These are phyloP conservation scores for Mentha longifolia DNA, from an alignment of 257 asterid species.

Conservation along the genomic window DNA sequence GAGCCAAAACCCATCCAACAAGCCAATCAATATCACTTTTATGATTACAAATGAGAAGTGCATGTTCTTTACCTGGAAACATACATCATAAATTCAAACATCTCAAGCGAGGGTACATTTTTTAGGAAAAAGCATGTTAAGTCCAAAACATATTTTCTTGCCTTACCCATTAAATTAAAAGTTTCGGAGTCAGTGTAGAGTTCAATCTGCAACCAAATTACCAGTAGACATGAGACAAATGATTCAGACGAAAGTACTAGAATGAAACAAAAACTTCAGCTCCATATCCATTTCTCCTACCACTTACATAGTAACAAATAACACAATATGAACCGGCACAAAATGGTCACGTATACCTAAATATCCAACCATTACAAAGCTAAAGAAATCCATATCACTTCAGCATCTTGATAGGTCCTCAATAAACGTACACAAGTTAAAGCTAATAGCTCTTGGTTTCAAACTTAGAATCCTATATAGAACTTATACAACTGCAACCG, in stretches of 20 bases:
- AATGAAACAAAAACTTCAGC: not conserved
- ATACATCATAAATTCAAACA: conserved; percentile 22
- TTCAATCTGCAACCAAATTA: conserved; percentile 63
- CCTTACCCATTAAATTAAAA: conserved; percentile 72
- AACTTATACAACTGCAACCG: not conserved
- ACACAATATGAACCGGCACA: conserved; percentile 1
- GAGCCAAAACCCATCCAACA: conserved; percentile 98
- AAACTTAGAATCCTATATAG: not conserved
- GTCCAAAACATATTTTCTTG: conserved; percentile 9
- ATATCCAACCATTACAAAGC: conserved; percentile 13
- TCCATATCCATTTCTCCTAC: conserved; percentile 13
- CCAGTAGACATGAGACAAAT: conserved; percentile 27
- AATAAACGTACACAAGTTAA: conserved; percentile 11
- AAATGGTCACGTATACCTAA: not conserved
- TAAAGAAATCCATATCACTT: conserved; percentile 5
- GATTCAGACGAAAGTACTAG: conserved; percentile 29
- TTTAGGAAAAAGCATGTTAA: conserved; percentile 17
- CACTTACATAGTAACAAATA: conserved; percentile 8
- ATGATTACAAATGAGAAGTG: conserved; percentile 79
- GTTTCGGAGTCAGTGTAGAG: conserved; percentile 70
- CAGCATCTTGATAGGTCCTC: conserved; percentile 17
- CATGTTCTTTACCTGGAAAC: conserved; percentile 85
- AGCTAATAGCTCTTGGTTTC: not conserved
- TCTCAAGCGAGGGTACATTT: conserved; percentile 23
- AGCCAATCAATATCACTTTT: conserved; percentile 98